A percentile compares a stretch with the other conserved stretches of the same genome.
Conservation (phyloP, 106 monocot species). For the Narthecium ossifragum region DNA sequence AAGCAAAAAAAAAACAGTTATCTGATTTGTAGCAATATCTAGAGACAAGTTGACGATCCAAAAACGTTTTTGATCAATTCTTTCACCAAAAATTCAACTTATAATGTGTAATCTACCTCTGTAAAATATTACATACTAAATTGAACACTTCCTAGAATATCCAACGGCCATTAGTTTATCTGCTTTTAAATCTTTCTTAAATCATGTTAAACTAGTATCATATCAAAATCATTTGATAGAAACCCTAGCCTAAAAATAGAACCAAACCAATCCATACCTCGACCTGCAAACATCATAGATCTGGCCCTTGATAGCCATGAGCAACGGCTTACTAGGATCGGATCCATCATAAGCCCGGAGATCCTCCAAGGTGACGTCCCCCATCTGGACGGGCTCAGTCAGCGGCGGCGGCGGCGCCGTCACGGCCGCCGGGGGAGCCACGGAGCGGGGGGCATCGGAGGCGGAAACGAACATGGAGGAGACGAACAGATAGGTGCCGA, state of each 20-base stretch:
- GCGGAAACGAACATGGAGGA: slow-evolving; percentile 67
- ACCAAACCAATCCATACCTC: slow-evolving; percentile 24
- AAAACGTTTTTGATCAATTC: too few relatives aligned
- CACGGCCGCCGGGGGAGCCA: background rate
- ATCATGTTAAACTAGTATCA: too few relatives aligned
- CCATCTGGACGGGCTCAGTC: slow-evolving; percentile 47
- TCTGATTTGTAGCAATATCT: too few relatives aligned
- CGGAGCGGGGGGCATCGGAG: slow-evolving; percentile 7
- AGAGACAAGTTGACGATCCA: too few relatives aligned
- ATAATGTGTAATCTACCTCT: too few relatives aligned
- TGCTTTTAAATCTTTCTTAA: too few relatives aligned
- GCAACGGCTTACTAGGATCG: slow-evolving; percentile 63
- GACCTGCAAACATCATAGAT: slow-evolving; percentile 64
- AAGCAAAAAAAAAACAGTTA: too few relatives aligned
- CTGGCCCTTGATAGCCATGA: slow-evolving; percentile 78
- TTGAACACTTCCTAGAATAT: too few relatives aligned
- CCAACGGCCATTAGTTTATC: too few relatives aligned
- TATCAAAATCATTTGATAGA: too few relatives aligned
- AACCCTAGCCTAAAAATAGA: background rate
- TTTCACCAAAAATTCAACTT: too few relatives aligned
- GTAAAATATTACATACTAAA: too few relatives aligned
- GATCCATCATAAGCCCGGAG: slow-evolving; percentile 62
- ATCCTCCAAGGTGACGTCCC: slow-evolving; percentile 62
- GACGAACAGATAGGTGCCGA: slow-evolving; percentile 69
- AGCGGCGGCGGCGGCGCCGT: background rate